phyloP scores from a whole-genome alignment of 305 asterid genomes.

The Solanum aculeatissimum region DNA sequence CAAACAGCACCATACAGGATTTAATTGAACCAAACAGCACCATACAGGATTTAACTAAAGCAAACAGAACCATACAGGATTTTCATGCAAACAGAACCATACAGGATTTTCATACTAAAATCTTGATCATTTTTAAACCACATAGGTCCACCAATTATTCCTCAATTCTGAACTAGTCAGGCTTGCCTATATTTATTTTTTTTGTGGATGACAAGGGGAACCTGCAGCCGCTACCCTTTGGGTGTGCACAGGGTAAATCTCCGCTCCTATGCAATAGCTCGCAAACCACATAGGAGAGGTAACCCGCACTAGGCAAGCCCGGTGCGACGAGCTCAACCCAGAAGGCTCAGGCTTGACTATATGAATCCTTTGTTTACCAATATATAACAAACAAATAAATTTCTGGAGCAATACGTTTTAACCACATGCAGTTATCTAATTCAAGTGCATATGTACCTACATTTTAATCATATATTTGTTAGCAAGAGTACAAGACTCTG shows the following conservation, averaged over 20 bases:
- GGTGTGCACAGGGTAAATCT: no score
- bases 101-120: background rate
- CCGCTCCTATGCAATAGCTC: no score
- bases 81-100: background rate
- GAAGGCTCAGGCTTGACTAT: background rate
- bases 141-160: background rate
- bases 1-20: background rate
- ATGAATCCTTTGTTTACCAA: background rate
- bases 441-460: background rate
- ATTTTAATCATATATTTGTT: background rate
- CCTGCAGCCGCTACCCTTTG: no score
- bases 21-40: background rate
- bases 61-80: background rate
- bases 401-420: background rate
- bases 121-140: background rate
- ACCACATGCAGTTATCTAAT: background rate
- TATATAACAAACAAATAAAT: background rate
- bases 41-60: background rate
- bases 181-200: background rate
- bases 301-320: no score
- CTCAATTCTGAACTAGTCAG: background rate
- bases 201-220: no score
- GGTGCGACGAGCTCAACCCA: no score
- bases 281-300: no score
- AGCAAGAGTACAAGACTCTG: background rate